These are phyloP conservation scores for Leccinum subrobustum DNA, from an alignment of 1,284 basidiomycete genomes.

Conservation along the genomic window DNA sequence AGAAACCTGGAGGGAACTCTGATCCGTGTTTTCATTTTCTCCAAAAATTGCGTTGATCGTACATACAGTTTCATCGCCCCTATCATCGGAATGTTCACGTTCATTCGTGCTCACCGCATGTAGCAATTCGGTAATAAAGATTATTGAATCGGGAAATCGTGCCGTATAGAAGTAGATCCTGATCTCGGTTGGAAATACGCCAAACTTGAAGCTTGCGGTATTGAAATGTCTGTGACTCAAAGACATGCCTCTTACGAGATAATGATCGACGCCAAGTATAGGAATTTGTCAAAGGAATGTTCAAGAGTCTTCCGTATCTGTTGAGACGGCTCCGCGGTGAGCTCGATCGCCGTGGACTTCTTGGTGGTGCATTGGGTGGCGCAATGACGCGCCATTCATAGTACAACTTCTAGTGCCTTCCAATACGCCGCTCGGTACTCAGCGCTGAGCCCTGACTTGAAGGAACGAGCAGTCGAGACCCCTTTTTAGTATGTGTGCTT, in stretches of 20 bases:
- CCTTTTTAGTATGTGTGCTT: too few relatives aligned
- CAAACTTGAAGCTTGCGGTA: neutral
- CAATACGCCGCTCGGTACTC: neutral
- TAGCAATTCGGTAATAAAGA: slow-evolving; percentile 15
- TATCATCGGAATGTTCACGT: slow-evolving; percentile 5
- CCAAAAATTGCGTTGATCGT: slow-evolving; percentile 1
- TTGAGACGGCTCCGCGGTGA: neutral
- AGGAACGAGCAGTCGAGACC: too few relatives aligned
- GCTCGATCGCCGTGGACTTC: too few relatives aligned
- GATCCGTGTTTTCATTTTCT: slow-evolving; percentile 15
- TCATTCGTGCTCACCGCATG: slow-evolving; percentile 21
- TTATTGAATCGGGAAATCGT: neutral
- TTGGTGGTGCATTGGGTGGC: too few relatives aligned
- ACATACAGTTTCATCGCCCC: slow-evolving; percentile 5
- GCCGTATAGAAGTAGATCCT: slow-evolving; percentile 7
- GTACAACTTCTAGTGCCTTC: neutral
- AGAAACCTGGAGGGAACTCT: slow-evolving; percentile 52
- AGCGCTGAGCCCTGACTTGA: too few relatives aligned
- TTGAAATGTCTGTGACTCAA: neutral
- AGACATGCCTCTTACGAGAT: neutral
- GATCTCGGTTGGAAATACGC: neutral
- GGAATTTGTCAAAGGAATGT: too few relatives aligned
- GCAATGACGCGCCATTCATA: neutral
- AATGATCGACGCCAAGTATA: neutral
- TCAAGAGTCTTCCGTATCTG: neutral